A percentile compares a stretch with the other conserved stretches of the same genome.
phyloP scores from a whole-genome alignment of 306 rosid genomes.

The Quercus glauca region DNA sequence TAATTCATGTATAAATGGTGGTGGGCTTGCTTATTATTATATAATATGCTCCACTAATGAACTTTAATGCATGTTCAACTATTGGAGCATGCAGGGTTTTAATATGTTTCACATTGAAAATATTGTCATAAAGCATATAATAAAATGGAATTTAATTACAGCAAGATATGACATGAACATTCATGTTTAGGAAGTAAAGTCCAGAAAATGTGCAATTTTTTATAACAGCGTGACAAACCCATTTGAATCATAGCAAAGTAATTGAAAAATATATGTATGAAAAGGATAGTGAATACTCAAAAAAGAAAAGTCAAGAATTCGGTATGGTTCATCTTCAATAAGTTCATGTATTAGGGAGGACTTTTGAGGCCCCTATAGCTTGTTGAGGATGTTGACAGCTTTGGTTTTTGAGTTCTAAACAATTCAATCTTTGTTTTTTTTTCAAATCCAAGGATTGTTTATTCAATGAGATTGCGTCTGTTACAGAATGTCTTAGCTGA shows the following conservation, averaged over 20 bases:
- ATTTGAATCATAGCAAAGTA: conserved; percentile 17
- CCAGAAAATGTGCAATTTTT: background rate
- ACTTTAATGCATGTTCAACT: background rate
- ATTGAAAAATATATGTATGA: background rate
- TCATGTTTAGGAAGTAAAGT: background rate
- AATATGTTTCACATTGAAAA: background rate
- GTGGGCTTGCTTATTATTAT: too few relatives aligned
- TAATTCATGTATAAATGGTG: background rate
- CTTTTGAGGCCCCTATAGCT: conserved; percentile 42
- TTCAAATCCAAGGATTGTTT: conserved; percentile 16
- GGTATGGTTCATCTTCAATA: conserved; percentile 36
- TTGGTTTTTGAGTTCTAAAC: conserved; percentile 14
- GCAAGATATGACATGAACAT: background rate
- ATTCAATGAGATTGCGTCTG: conserved; percentile 41
- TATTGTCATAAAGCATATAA: background rate
- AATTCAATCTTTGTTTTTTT: conserved; percentile 21
- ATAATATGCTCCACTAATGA: background rate
- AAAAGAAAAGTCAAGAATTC: conserved; percentile 43
- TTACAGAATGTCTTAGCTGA: conserved; percentile 44
- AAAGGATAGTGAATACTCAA: conserved; percentile 17
- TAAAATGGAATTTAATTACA: background rate
- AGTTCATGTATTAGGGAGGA: conserved; percentile 33
- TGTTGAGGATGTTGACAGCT: conserved; percentile 43
- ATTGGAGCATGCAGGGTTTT: background rate
- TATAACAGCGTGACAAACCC: background rate